A percentile compares a stretch with the other conserved stretches of the same genome.
Conservation (phyloP, 2,329 filamentous ascomycete genomes). For the Elsinoe australis region DNA sequence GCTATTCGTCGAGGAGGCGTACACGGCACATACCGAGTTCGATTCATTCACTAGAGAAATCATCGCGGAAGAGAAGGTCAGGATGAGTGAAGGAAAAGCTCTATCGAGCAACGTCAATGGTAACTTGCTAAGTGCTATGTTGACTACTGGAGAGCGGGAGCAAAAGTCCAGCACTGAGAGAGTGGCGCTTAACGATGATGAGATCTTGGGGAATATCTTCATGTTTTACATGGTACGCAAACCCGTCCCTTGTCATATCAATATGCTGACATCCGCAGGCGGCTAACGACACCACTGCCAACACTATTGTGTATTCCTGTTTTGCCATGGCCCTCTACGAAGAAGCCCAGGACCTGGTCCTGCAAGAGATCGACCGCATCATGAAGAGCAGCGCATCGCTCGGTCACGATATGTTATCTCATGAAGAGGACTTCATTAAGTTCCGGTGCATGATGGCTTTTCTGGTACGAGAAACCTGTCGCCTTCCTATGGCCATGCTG, state of each 20-base stretch:
- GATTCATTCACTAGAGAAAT: background rate
- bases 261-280: background rate
- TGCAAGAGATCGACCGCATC: background rate
- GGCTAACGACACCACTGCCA: background rate
- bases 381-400: background rate
- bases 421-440: background rate
- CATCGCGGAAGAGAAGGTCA: background rate
- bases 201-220: background rate
- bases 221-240: conserved; percentile 1
- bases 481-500: background rate
- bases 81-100: background rate
- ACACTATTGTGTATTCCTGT: background rate
- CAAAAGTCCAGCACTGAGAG: background rate
- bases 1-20: background rate
- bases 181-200: background rate
- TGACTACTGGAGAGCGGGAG: background rate
- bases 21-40: background rate
- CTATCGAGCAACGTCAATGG: background rate
- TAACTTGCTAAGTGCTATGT: background rate
- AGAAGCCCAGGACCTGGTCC: background rate
- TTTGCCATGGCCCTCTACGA: background rate
- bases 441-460: background rate
- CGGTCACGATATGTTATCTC: background rate
- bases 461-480: background rate
- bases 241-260: background rate